Evolutionary conservation across 179 eudicot species (phyloP), one percentile per base, ranked within the genome.

Genomic region (Carnegiea gigantea): DNA sequence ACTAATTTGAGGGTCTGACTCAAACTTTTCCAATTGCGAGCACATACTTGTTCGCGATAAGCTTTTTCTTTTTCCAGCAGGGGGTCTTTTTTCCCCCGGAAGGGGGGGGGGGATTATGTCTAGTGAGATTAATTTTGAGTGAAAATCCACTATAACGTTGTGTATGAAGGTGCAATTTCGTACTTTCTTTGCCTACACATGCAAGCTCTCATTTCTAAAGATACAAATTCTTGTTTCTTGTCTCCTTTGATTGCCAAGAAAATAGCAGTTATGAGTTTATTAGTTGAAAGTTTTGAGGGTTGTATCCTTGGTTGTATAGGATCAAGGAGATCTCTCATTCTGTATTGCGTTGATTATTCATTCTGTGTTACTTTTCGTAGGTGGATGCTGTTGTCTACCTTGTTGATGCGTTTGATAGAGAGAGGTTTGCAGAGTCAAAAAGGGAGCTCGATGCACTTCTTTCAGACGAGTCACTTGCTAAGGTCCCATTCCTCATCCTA

Each of bases 331-430:
- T 62, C n/a, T 1, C 68, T n/a, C 26, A 62, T 62, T 62, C 62
- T 20, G 0, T 20, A 0, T 20, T 57, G 62, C 0, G 1, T 6
- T 57, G 40, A 76, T 76, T 40, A 33, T 33, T 15, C 38, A 20
- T 54, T 5, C 9, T 78, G 57, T 48, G 6, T 46, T 51, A 24
- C 53, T 46, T 17, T 44, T 5, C 62, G 62, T 64, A 81, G 83
- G 83, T 81, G 33, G 83, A 75, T 65, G 83, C 83, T 21, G 83
- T 81, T 44, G 46, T 81, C 49, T 81, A 81, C 79, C 74, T 81
- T 10, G 79, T 81, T 12, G 83, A 81, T 48, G 83, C 83, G 1
- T 15, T 0, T 14, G 83, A 81, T 62, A 46, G 14, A 33, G 83
- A 75, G 33, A 81, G 83, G 24, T 81, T 81, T 48, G 65, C 49